These are phyloP conservation scores for Gigaspora rosea DNA, from an alignment of 192 early-diverging fungal genomes.

Conservation along the genomic window DNA sequence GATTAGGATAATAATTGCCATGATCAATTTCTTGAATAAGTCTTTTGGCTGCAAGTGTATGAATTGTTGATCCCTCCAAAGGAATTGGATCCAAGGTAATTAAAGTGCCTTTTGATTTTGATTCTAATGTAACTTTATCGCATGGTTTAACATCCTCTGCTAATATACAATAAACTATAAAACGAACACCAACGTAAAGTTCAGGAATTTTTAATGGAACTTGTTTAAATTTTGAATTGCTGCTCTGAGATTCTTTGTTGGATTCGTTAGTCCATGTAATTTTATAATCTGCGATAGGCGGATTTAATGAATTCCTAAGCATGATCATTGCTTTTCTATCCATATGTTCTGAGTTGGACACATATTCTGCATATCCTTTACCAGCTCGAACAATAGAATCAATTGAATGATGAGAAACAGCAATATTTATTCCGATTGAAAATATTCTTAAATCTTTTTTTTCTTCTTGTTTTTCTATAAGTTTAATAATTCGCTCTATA, in stretches of 20 bases:
- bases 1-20: neutral
- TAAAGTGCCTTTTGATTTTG: neutral
- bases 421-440: conserved; percentile 49
- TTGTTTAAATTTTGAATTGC: conserved; percentile 1
- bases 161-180: conserved; percentile 18
- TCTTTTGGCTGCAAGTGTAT: conserved; percentile 28
- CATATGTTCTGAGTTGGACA: conserved; percentile 49
- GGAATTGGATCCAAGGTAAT: neutral
- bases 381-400: conserved; percentile 52
- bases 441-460: conserved; percentile 48
- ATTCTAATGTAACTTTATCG: neutral
- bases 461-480: conserved; percentile 27
- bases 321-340: conserved; percentile 55
- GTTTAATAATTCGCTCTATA: conserved; percentile 40
- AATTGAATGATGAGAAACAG: conserved; percentile 54
- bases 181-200: conserved; percentile 14
- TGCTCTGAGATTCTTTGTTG: neutral
- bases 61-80: conserved; percentile 13
- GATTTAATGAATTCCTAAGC: conserved; percentile 50
- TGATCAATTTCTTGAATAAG: conserved; percentile 25
- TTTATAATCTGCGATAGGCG: conserved; percentile 48
- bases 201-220: conserved; percentile 20
- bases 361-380: conserved; percentile 50
- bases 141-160: conserved; percentile 3
- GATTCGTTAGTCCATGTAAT: conserved; percentile 25